A percentile compares a stretch with the other conserved stretches of the same genome.
Evolutionary conservation across 148 eudicot genomes (phyloP).

Genomic region (Camellia sinensis): DNA sequence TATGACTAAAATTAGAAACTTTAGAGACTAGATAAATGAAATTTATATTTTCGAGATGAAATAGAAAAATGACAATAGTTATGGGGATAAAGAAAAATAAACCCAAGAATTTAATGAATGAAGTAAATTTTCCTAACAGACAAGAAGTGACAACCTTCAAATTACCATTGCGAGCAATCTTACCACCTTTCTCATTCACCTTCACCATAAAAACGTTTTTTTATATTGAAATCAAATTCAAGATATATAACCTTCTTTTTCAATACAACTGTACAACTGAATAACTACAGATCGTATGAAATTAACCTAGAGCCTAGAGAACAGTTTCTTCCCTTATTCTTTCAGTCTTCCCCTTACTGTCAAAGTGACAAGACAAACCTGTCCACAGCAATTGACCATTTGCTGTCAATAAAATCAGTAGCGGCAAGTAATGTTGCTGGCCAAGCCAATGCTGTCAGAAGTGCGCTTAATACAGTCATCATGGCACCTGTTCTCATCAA

Average conservation of each 20-base stretch:
- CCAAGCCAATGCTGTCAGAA: constrained; percentile 91
- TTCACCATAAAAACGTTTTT: no score
- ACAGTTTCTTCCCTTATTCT: constrained; percentile 6
- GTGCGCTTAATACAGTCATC: constrained; percentile 80
- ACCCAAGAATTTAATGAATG: neutral
- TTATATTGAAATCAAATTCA: no score
- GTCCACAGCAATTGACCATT: constrained; percentile 87
- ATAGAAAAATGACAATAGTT: no score
- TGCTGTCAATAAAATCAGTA: constrained; percentile 90
- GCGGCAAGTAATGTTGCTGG: constrained; percentile 75
- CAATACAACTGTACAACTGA: neutral
- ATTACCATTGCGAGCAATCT: neutral
- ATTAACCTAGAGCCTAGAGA: neutral
- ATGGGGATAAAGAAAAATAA: no score
- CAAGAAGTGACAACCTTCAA: neutral
- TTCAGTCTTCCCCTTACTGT: neutral
- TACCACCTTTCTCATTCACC: neutral
- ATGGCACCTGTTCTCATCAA: constrained; percentile 95
- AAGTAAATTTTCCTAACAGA: neutral
- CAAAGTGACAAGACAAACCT: constrained; percentile 44
- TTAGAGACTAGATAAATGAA: no score
- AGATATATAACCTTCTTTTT: neutral
- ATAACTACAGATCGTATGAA: neutral
- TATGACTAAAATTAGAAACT: no score
- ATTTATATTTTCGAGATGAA: no score